Conservation (phyloP, 2,329 filamentous ascomycete species). For the Septoria linicola region DNA sequence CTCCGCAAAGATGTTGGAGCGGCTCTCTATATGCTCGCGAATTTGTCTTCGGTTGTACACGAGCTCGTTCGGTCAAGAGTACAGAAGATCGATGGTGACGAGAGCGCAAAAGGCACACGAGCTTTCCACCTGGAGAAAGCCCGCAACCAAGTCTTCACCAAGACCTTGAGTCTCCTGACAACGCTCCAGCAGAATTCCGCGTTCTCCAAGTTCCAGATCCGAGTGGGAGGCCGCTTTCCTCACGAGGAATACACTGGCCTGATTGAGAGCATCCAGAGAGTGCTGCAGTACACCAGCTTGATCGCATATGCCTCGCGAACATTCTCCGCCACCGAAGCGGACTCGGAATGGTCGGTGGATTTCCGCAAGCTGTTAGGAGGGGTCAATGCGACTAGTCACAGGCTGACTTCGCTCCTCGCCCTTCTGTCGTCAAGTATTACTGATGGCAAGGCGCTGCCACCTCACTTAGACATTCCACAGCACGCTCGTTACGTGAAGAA, state of each 20-base stretch:
- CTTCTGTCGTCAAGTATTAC: constrained; percentile 67
- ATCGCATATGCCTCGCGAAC: constrained; percentile 63
- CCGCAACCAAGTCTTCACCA: constrained; percentile 62
- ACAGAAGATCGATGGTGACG: constrained; percentile 57
- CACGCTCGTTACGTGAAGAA: constrained; percentile 59
- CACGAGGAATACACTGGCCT: constrained; percentile 61
- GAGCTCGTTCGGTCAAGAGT: constrained; percentile 64
- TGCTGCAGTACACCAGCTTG: constrained; percentile 66
- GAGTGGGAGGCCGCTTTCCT: constrained; percentile 70
- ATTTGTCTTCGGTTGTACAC: constrained; percentile 69
- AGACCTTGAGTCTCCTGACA: constrained; percentile 65
- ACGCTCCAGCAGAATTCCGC: constrained; percentile 62
- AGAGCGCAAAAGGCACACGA: constrained; percentile 49
- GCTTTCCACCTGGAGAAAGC: constrained; percentile 58
- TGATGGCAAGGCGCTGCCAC: constrained; percentile 66
- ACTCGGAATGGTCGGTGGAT: constrained; percentile 60
- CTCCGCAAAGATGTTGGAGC: constrained; percentile 67
- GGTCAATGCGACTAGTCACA: constrained; percentile 62
- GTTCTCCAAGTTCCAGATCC: constrained; percentile 68
- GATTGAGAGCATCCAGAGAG: constrained; percentile 58
- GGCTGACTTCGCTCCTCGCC: constrained; percentile 66
- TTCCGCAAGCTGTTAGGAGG: constrained; percentile 58
- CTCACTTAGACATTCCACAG: constrained; percentile 64
- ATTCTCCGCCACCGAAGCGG: constrained; percentile 40
- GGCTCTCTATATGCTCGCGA: constrained; percentile 69